These are phyloP conservation scores for Nakaseomyces bracarensis DNA, from an alignment of 1,139 yeast species.

Conservation along the genomic window DNA sequence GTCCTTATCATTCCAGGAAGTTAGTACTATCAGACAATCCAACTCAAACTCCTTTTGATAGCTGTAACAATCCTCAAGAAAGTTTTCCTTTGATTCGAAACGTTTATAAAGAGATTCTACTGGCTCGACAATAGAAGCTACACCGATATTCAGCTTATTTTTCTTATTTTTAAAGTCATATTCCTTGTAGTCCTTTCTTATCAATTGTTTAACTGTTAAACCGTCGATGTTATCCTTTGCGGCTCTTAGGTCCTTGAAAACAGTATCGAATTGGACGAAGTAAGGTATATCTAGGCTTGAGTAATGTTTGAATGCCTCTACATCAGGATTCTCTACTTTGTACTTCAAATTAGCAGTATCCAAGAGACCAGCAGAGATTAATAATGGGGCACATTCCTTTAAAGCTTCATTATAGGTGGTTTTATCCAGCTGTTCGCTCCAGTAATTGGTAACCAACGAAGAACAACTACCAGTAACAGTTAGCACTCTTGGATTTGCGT, in stretches of 20 bases:
- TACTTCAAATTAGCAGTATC: constrained; percentile 62
- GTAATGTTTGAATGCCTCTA: constrained; percentile 34
- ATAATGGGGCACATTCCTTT: constrained; percentile 40
- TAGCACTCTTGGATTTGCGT: constrained; percentile 51
- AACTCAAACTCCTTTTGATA: constrained; percentile 38
- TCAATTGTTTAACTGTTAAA: constrained; percentile 48
- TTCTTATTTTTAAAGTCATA: constrained; percentile 40
- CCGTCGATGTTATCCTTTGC: constrained; percentile 61
- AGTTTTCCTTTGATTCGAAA: constrained; percentile 28
- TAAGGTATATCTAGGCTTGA: constrained; percentile 8
- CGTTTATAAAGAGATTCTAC: constrained; percentile 46
- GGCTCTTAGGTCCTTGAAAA: constrained; percentile 37
- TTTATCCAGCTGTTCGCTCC: constrained; percentile 35
- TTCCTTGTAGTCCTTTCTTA: constrained; percentile 78
- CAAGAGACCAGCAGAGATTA: constrained; percentile 59
- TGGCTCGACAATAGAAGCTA: constrained; percentile 66
- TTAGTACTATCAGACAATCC: constrained; percentile 53
- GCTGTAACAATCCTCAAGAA: constrained; percentile 36
- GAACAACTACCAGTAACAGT: constrained; percentile 65
- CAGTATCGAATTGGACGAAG: not conserved
- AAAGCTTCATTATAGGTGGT: constrained; percentile 12
- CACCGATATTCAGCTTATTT: constrained; percentile 45
- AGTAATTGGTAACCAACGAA: constrained; percentile 59
- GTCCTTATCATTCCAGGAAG: constrained; percentile 42
- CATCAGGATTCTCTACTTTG: constrained; percentile 51